Base-by-base conservation (phyloP, 2,329 filamentous ascomycete species). In the Mycocentrospora acerina region DNA sequence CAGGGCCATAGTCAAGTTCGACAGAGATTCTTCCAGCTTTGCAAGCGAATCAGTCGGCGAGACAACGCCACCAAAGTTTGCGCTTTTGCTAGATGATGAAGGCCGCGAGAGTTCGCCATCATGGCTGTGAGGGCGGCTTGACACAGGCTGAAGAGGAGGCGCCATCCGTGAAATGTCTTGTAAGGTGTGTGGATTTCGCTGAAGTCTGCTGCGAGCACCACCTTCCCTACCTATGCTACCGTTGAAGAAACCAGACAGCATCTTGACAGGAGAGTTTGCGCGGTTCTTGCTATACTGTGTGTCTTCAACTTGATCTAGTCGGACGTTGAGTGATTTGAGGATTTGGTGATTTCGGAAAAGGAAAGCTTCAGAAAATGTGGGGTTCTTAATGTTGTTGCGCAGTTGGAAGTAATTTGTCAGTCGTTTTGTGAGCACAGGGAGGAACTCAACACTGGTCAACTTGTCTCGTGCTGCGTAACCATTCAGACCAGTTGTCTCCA, bases 201-300 rank as follows among this genome's bases (percentile, higher is more conserved):
- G 60, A 6, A 68, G 47, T 38, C 57, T 69, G 19, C 19, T 22
- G 15, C 61, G 56, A 22, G 55, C 52, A 15, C 58, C 55, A 24
- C 57, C 50, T 14, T 68, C 66, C 30, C 72, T 75, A 24, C 75
- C 66, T 13, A 69, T 76, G 39, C 76, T 79, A 16, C 81, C 80
- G 24, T 81, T 79, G 55, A 94, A 81, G 37, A 96, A 80, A 58
- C 79, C 95, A 0, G 90, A 94, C 12, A 97, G 74, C 58, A 95
- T 77, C 64, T 96, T 97, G 32, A 94, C 88, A 0, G 91, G 90
- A 1, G 90, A 96, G n/a, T 85, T 80, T 4, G 83, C 82, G 8
- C 91, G 77, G 59, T 88, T 87, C 1, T 82, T 83, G n/a, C 51
- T 51, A 17, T 69, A 67, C 27, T 55, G 53, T 14, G 53, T 55